Base-by-base conservation (phyloP, 257 asterid species). In the Scutellaria baicalensis region DNA sequence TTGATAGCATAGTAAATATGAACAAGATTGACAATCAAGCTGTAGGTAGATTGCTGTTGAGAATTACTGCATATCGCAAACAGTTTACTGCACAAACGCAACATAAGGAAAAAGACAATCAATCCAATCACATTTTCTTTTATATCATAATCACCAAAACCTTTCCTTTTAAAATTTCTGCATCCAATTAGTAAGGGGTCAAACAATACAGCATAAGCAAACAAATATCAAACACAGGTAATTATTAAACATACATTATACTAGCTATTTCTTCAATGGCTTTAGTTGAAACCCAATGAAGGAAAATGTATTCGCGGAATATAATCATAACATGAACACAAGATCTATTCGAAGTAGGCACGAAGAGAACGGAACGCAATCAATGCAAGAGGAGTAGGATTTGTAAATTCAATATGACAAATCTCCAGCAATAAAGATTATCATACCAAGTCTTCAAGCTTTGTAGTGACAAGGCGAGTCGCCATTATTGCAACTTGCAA, bases 371-470 rank as follows among this genome's bases (percentile, higher is more conserved):
- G 16, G 42, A 59, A 45, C 18, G 62, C 55, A 36, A 44, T 9
- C 49, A 20, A 31, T 35, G 23, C 17, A 65, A 61, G 31, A 50
- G 23, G 43, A 3, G 21, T 10, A 59, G 0, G 44, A 55, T 36
- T 6, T 20, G 23, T 1, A 51, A 16, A 36, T 66, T 8, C 38
- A 36, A 11, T 1, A 21, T 13, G 6, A 11, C 3, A 39, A 36
- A 17, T 67, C 10, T n/a, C 47, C 3, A n/a, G 52, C 42, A 74
- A 54, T 8, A 21, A 27, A 18, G 20, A 54, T 5, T 69, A 14
- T 9, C 7, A 14, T 81, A 77, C 85, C 82, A 63, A 70, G 66
- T 80, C 69, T n/a, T 77, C 61, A 18, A 73, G 76, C 6, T 65
- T 50, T 40, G 81, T 56, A 43, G 72, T 74, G 23, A 66, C 7